These are phyloP conservation scores for Moniliella sp. DNA, from an alignment of 1,284 basidiomycete species.

Conservation along the genomic window DNA sequence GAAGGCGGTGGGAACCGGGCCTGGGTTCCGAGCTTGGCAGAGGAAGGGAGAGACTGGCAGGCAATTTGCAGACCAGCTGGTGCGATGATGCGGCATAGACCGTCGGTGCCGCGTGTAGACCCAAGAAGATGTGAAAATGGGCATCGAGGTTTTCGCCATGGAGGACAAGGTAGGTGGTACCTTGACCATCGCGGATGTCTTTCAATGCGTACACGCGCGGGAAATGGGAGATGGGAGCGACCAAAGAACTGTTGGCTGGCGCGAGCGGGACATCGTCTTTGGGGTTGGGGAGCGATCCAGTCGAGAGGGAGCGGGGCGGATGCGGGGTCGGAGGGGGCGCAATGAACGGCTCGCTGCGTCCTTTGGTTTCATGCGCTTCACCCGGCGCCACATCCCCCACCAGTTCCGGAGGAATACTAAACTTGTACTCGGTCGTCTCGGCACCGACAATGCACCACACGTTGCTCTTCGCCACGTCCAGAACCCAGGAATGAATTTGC, in stretches of 20 bases:
- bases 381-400: constrained; percentile 22
- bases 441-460: constrained; percentile 82
- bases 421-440: constrained; percentile 39
- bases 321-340: constrained; percentile 18
- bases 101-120: constrained; percentile 60
- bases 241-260: constrained; percentile 37
- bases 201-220: constrained; percentile 18
- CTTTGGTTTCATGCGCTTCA: constrained; percentile 7
- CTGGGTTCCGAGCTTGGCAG: constrained; percentile 60
- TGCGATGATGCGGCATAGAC: constrained; percentile 72
- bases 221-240: constrained; percentile 48
- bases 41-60: too few species aligned
- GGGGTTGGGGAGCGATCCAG: constrained; percentile 38
- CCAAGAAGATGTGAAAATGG: constrained; percentile 64
- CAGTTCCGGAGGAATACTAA: constrained; percentile 2
- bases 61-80: constrained; percentile 39
- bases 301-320: constrained; percentile 36
- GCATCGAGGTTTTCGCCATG: constrained; percentile 77
- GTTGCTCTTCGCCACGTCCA: constrained; percentile 41
- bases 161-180: constrained; percentile 57
- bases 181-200: too few species aligned
- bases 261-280: constrained; percentile 46
- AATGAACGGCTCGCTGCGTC: constrained; percentile 7
- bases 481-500: constrained; percentile 7
- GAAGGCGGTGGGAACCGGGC: too few species aligned